These are phyloP conservation scores for Gyrodon lividus DNA, from an alignment of 768 basidiomycete species.

Conservation along the genomic window DNA sequence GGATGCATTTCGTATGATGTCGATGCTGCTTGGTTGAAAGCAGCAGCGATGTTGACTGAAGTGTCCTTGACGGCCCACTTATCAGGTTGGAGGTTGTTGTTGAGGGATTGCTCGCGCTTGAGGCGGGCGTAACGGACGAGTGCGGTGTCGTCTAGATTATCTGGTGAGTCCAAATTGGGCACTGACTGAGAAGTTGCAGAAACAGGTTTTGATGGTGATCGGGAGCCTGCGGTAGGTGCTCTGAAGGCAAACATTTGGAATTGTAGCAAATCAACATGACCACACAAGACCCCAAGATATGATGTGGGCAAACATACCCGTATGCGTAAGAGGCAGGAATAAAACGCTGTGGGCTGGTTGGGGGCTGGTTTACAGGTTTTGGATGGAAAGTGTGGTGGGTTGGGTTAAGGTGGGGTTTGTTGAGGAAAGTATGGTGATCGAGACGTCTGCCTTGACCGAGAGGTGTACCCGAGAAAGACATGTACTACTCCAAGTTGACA, in stretches of 20 bases:
- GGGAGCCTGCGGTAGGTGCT: constrained; percentile 52
- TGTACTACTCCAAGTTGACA: constrained; percentile 38
- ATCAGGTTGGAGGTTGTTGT: constrained; percentile 48
- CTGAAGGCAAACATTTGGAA: constrained; percentile 34
- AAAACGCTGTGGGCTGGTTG: constrained; percentile 38
- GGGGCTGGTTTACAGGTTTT: constrained; percentile 25
- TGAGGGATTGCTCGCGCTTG: constrained; percentile 41
- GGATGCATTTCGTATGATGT: constrained; percentile 40
- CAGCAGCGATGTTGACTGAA: constrained; percentile 82
- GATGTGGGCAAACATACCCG: constrained; percentile 47
- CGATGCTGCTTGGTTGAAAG: constrained; percentile 70
- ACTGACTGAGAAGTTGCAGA: constrained; percentile 33
- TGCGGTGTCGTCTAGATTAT: constrained; percentile 45
- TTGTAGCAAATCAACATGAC: constrained; percentile 18
- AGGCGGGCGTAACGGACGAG: constrained; percentile 48
- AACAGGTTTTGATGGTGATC: constrained; percentile 58
- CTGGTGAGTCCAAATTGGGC: constrained; percentile 40
- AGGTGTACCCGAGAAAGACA: constrained; percentile 86
- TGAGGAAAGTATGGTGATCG: constrained; percentile 76
- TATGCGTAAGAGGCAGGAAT: constrained; percentile 65
- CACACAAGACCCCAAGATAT: constrained; percentile 16
- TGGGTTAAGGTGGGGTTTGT: constrained; percentile 44
- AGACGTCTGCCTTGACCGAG: constrained; percentile 84
- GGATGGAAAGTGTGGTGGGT: constrained; percentile 30
- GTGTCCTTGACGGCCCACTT: constrained; percentile 80